These are phyloP conservation scores for Talaromyces pinophilus DNA, from an alignment of 2,329 filamentous ascomycete genomes.

Conservation along the genomic window DNA sequence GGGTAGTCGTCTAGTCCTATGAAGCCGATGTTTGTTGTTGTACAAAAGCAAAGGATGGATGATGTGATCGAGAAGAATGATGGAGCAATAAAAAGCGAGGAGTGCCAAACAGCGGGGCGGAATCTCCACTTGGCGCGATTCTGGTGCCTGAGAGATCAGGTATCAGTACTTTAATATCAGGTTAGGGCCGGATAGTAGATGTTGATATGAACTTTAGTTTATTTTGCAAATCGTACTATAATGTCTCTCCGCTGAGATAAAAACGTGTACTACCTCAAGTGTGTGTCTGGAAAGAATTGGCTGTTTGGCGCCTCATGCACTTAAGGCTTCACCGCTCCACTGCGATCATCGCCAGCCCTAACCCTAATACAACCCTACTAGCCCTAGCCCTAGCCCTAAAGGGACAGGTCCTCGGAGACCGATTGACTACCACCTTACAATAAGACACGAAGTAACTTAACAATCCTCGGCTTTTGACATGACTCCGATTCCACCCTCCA, in stretches of 20 bases:
- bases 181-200: not conserved
- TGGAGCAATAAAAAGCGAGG: conserved; percentile 5
- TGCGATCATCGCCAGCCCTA: not conserved
- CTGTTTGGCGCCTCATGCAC: not conserved
- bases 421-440: not conserved
- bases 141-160: not conserved
- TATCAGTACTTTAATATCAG: not conserved
- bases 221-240: too few species aligned
- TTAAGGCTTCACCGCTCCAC: not conserved
- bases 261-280: not conserved
- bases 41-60: conserved; percentile 10
- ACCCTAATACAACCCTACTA: not conserved
- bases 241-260: not conserved
- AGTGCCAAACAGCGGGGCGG: not conserved
- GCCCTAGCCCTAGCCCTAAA: not conserved
- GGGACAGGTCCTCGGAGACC: not conserved
- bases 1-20: not conserved
- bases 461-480: conserved; percentile 1
- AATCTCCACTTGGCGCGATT: not conserved
- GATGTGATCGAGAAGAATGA: not conserved
- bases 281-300: not conserved
- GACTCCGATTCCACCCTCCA: conserved; percentile 3
- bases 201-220: not conserved
- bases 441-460: not conserved
- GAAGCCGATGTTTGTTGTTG: conserved; percentile 1